Percentiles rank a stretch among this genome's conserved stretches.
Evolutionary conservation across 768 basidiomycete genomes (phyloP).

Genomic region (Astraeus odoratus): DNA sequence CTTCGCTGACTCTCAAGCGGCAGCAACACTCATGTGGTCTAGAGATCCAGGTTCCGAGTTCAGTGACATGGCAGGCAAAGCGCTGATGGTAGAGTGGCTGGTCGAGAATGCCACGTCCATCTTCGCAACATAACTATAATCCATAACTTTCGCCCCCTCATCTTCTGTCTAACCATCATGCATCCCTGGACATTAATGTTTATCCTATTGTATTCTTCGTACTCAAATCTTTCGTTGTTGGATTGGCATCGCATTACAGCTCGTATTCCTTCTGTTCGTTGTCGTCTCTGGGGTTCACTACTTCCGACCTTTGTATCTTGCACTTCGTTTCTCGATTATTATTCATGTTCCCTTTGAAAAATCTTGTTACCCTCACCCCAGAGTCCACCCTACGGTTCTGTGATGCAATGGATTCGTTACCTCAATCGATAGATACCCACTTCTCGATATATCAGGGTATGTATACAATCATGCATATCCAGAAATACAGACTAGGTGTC

Average conservation of each 20-base stretch:
- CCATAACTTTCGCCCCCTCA: slow-evolving; percentile 9
- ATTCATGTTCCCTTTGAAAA: not conserved
- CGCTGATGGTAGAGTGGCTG: slow-evolving; percentile 89
- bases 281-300: not conserved
- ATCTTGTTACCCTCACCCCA: not conserved
- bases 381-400: not conserved
- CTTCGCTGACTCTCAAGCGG: not conserved
- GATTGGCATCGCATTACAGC: not conserved
- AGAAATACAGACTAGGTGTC: slow-evolving; percentile 14
- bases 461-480: slow-evolving; percentile 11
- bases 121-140: slow-evolving; percentile 24
- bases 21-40: slow-evolving; percentile 93
- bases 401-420: slow-evolving; percentile 2
- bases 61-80: slow-evolving; percentile 96
- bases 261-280: not conserved
- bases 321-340: not conserved
- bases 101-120: slow-evolving; percentile 76
- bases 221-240: slow-evolving; percentile 5
- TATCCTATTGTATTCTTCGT: slow-evolving; percentile 24
- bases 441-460: slow-evolving; percentile 5
- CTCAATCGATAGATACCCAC: slow-evolving; percentile 15
- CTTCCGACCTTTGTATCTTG: not conserved
- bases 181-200: slow-evolving; percentile 1
- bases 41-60: slow-evolving; percentile 83
- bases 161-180: not conserved